Conservation (phyloP, 495 filamentous ascomycete species). For the Daldinia vernicosa region DNA sequence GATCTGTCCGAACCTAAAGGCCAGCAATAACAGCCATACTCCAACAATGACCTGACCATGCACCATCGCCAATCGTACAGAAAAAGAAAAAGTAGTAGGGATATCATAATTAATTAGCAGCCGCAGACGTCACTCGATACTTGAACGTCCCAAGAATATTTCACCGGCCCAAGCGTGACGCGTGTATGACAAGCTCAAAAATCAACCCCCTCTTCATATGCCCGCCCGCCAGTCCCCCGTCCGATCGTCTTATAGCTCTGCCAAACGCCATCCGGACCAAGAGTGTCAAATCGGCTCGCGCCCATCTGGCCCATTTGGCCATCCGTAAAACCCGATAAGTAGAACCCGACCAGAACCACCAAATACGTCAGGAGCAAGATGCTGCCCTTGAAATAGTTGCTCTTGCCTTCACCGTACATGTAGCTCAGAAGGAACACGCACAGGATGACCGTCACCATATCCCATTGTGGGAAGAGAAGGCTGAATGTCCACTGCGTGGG, state of each 20-base stretch:
- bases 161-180: neutral
- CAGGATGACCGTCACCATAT: constrained; percentile 96
- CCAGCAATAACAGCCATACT: constrained; percentile 9
- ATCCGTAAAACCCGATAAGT: constrained; percentile 80
- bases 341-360: constrained; percentile 92
- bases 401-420: constrained; percentile 98
- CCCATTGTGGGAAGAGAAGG: constrained; percentile 98
- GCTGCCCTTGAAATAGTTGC: constrained; percentile 91
- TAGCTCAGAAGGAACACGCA: constrained; percentile 97
- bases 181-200: constrained; percentile 12
- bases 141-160: constrained; percentile 7
- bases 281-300: constrained; percentile 74
- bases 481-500: constrained; percentile 83
- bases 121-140: neutral
- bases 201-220: constrained; percentile 41
- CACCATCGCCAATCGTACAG: neutral
- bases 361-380: constrained; percentile 94
- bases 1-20: neutral
- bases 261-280: constrained; percentile 61
- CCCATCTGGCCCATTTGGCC: constrained; percentile 58
- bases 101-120: constrained; percentile 33
- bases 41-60: constrained; percentile 23
- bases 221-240: constrained; percentile 44
- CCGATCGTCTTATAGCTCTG: constrained; percentile 65
- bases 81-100: constrained; percentile 21